Conservation (phyloP, 257 asterid species). For the Forsythia suspensa region DNA sequence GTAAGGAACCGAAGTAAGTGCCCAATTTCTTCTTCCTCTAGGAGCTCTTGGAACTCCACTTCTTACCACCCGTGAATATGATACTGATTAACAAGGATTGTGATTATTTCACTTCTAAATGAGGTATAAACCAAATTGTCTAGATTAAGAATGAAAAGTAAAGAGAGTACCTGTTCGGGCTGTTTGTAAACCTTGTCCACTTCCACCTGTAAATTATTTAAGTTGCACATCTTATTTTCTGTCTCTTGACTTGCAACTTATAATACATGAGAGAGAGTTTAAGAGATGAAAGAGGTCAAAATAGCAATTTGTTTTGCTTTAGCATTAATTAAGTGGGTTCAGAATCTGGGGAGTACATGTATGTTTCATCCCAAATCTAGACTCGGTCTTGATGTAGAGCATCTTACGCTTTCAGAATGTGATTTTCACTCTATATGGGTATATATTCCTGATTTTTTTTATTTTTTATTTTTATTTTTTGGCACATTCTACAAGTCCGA, state of each 20-base stretch:
- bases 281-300: background rate
- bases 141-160: background rate
- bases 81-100: slow-evolving; percentile 15
- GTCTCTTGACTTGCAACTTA: background rate
- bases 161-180: slow-evolving; percentile 19
- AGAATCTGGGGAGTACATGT: background rate
- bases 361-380: background rate
- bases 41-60: slow-evolving; percentile 46
- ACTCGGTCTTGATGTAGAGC: background rate
- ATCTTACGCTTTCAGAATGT: background rate
- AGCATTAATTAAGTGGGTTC: background rate
- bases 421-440: background rate
- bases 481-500: too few species aligned
- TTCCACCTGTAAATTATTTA: slow-evolving; percentile 31
- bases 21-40: slow-evolving; percentile 36
- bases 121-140: background rate
- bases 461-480: too few species aligned
- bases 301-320: background rate
- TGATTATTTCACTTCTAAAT: background rate
- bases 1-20: slow-evolving; percentile 56
- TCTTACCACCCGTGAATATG: slow-evolving; percentile 50
- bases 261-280: background rate
- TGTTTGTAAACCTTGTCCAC: slow-evolving; percentile 14
- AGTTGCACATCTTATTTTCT: background rate
- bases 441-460: background rate